phyloP scores from a whole-genome alignment of 2,329 filamentous ascomycete genomes.

The Nigrospora osmanthi region DNA sequence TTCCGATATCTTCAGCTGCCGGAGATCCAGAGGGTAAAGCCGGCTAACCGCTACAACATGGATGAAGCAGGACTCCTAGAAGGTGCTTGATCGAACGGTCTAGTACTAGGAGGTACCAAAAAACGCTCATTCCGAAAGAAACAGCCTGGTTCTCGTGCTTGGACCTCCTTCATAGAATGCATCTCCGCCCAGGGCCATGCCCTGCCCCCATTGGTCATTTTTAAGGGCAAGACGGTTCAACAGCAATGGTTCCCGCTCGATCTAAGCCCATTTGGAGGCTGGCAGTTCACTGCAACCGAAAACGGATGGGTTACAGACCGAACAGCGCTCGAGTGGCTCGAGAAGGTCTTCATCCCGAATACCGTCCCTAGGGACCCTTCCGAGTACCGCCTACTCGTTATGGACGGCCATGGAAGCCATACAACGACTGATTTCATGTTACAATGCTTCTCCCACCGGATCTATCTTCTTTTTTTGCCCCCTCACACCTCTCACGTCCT shows the following conservation, averaged over 20 bases:
- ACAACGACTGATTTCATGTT: not conserved
- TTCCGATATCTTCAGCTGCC: no score
- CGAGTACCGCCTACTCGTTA: not conserved
- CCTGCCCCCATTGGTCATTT: conserved; percentile 1
- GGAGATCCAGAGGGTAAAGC: no score
- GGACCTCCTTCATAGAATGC: conserved; percentile 1
- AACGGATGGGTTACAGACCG: not conserved
- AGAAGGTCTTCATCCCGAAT: not conserved
- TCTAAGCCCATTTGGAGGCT: not conserved
- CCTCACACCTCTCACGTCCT: not conserved
- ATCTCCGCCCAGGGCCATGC: not conserved
- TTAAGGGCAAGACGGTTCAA: not conserved
- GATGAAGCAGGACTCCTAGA: not conserved
- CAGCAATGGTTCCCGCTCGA: conserved; percentile 2
- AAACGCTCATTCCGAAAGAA: not conserved
- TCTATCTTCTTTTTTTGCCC: not conserved
- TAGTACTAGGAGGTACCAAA: not conserved
- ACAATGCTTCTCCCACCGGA: not conserved
- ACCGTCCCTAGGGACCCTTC: not conserved
- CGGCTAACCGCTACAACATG: not conserved
- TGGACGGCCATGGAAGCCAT: not conserved
- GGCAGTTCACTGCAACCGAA: conserved; percentile 1
- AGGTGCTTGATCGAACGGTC: not conserved
- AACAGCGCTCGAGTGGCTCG: not conserved
- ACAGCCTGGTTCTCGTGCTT: not conserved